Evolutionary conservation across 108 stramenopile genomes (phyloP), one percentile per base, ranked within the genome.

Genomic region (Mayamaea pseudoterrestris): DNA sequence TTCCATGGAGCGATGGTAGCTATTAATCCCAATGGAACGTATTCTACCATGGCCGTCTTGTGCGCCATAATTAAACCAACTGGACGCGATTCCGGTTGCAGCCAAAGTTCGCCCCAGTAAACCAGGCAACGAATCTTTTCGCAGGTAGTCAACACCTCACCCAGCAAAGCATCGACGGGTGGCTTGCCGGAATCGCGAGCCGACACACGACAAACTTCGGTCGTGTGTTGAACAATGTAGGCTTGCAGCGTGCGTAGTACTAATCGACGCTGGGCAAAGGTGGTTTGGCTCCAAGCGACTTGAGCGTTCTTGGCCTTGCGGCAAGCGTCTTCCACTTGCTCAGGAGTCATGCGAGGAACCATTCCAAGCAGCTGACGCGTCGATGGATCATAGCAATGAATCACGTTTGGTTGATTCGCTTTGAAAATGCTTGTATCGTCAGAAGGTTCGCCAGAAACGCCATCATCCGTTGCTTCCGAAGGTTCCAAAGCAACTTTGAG

Each of bases 1-100:
- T 99, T 99, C 96, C 96, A 99, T 4, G 98, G 98, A 4, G 94
- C 98, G 57, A 99, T 97, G 37, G 94, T 80, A 0, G 93, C 96
- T 31, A 99, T 62, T 29, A 99, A 87, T 8, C 98, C 98, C 32
- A 96, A 32, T 0, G 98, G 98, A 12, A 91, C 87, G 61, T 93
- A 99, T 57, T 98, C 93, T 11, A 99, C 95, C 55, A 89, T 80
- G 21, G 90, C 95, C 11, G 55, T 69, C 69, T 99, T 99, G 71
- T 95, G 88, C 69, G 89, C 56, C 91, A 96, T 89, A 78, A 97
- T 73, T 47, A 77, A 84, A 35, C 92, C 91, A 0, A 78, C 71
- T 0, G 71, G 69, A n/a, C 98, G 86, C n/a, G 61, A 62, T 40
- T 64, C 48, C 3, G 65, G 65, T 36, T 55, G 55, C 44, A 97